A percentile compares a stretch with the other conserved stretches of the same genome.
phyloP scores from a whole-genome alignment of 257 asterid genomes.

The Schizonepeta tenuifolia region DNA sequence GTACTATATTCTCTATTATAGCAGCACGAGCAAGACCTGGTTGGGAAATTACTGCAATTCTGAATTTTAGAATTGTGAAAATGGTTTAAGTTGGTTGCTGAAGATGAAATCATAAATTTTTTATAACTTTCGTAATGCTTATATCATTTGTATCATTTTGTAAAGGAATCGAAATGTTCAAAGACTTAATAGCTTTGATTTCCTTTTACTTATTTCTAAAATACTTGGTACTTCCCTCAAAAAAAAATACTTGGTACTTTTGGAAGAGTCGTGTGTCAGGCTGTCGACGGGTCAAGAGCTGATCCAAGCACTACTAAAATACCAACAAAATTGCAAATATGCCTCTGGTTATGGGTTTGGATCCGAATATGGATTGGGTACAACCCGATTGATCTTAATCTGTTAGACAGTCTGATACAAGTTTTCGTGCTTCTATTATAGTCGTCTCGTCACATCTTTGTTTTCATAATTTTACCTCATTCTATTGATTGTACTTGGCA shows the following conservation, averaged over 20 bases:
- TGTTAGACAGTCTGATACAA: too few relatives aligned
- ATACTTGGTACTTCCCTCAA: too few relatives aligned
- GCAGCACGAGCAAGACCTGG: not conserved
- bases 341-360: too few relatives aligned
- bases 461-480: not conserved
- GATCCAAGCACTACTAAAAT: too few relatives aligned
- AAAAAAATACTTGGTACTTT: too few relatives aligned
- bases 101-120: not conserved
- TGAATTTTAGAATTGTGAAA: not conserved
- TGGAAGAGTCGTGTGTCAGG: too few relatives aligned
- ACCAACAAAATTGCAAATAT: too few relatives aligned
- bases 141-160: not conserved
- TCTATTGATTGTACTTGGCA: conserved; percentile 24
- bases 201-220: not conserved
- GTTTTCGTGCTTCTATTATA: too few relatives aligned
- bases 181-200: not conserved
- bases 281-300: too few relatives aligned
- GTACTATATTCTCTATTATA: not conserved
- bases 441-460: too few relatives aligned
- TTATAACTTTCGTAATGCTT: not conserved
- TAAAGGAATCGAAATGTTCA: not conserved
- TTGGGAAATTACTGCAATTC: not conserved
- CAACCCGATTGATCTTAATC: too few relatives aligned
- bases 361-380: too few relatives aligned
- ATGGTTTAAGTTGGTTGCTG: not conserved